phyloP scores from a whole-genome alignment of 1,284 basidiomycete species.

The Sporisorium scitamineum region DNA sequence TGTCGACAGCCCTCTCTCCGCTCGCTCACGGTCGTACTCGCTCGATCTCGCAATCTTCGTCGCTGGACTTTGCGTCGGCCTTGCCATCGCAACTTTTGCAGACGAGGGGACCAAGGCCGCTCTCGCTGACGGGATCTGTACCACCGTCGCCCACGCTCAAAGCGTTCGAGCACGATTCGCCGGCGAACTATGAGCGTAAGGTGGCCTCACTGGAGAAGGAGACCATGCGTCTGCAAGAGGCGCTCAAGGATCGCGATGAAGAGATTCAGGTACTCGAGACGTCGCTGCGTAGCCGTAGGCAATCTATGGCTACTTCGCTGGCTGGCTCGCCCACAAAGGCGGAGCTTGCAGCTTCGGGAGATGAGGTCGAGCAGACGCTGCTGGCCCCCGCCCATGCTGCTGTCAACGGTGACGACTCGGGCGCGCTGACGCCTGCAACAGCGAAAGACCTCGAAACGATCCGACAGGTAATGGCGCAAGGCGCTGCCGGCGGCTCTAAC shows the following conservation, averaged over 20 bases:
- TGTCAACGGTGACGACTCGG: conserved; percentile 1
- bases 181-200: conserved; percentile 61
- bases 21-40: conserved; percentile 46
- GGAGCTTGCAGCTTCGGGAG: conserved; percentile 1
- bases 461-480: conserved; percentile 29
- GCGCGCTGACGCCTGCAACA: conserved; percentile 34
- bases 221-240: conserved; percentile 57
- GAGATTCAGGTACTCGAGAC: conserved; percentile 54
- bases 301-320: not conserved
- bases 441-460: conserved; percentile 47
- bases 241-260: conserved; percentile 61
- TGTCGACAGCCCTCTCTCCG: conserved; percentile 33
- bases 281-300: conserved; percentile 21
- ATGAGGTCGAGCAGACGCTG: conserved; percentile 6
- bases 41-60: conserved; percentile 63
- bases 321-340: conserved; percentile 6
- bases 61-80: conserved; percentile 50
- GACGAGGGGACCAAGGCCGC: conserved; percentile 47
- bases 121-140: conserved; percentile 55
- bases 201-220: conserved; percentile 61
- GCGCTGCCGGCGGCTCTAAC: conserved; percentile 1
- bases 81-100: conserved; percentile 41
- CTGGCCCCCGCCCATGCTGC: not conserved
- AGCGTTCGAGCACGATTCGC: conserved; percentile 48
- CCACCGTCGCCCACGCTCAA: conserved; percentile 57